A percentile compares a stretch with the other conserved stretches of the same genome.
Conservation (phyloP, 129 eudicot species). For the Kitagawia praeruptora region DNA sequence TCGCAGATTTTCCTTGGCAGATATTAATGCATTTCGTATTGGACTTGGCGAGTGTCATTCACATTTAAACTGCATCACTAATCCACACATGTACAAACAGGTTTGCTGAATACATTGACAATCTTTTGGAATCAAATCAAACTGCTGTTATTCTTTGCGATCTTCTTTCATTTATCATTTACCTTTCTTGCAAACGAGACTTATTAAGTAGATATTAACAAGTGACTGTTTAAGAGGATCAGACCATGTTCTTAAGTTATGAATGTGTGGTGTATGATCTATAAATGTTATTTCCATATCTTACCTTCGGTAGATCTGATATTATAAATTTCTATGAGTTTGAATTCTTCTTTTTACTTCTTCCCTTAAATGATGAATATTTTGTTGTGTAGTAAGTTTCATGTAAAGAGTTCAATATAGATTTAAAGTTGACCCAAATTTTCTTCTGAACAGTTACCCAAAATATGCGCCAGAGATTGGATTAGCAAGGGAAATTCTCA, state of each 20-base stretch:
- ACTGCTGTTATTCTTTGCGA: neutral
- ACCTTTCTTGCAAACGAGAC: neutral
- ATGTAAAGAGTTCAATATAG: neutral
- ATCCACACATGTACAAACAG: slow-evolving; percentile 67
- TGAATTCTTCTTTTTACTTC: neutral
- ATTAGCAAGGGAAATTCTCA: slow-evolving; percentile 48
- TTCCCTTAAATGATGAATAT: neutral
- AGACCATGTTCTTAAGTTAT: neutral
- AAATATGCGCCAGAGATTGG: slow-evolving; percentile 35
- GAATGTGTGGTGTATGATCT: neutral
- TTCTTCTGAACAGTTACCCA: slow-evolving; percentile 44
- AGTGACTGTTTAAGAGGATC: neutral
- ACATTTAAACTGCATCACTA: slow-evolving; percentile 69
- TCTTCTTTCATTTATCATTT: neutral
- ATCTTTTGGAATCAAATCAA: neutral
- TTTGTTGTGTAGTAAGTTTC: neutral
- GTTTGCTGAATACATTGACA: slow-evolving; percentile 20
- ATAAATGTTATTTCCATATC: neutral
- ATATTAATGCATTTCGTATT: slow-evolving; percentile 54
- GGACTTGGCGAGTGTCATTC: slow-evolving; percentile 68
- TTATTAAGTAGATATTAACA: neutral
- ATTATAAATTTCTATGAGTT: neutral
- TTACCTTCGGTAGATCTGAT: neutral
- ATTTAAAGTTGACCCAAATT: slow-evolving; percentile 16
- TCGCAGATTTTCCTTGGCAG: slow-evolving; percentile 42